Evolutionary conservation across 768 basidiomycete species (phyloP), one percentile per base, ranked within the genome.

Genomic region (Kondoa subrosea): DNA sequence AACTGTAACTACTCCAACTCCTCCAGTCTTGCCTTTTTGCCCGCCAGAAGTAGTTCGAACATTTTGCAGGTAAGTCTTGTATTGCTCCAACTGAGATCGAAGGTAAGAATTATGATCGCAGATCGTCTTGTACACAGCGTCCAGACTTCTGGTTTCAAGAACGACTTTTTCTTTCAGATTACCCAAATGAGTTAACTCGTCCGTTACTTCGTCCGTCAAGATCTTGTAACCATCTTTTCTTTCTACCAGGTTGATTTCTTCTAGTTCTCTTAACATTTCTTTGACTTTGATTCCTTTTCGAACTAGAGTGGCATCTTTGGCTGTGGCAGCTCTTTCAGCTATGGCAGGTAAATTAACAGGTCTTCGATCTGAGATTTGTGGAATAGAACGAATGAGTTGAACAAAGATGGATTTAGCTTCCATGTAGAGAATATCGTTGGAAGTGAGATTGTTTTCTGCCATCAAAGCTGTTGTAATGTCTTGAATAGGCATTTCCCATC

Each of bases 371-470:
- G 85, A 82, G 0, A 85, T 81, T 61, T 86, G 83, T 1, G 93
- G 93, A 67, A 99, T 83, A 33, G 92, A 97, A 72, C 95, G 91
- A 67, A 99, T 85, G 65, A 97, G 84, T 76, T 96, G 91, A 33
- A 97, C 95, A 72, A 99, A 91, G 75, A 97, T 97, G 4, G 93
- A 96, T 80, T 99, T 99, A 67, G 95, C 89, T 77, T 99, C 95
- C 91, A 97, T 96, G 80, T 97, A 99, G 32, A 97, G 84, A 85
- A 99, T 93, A 78, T 99, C 95, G 76, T 88, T 73, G 58, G 91
- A 91, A 27, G 95, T 96, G 31, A 99, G 87, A 29, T 90, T 89
- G 77, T 92, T 91, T 71, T 81, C 81, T 3, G 79, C 79, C 86
- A 97, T 91, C 67, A 99, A 83, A 0, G 93, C 90, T 57, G 87